Evolutionary conservation across 768 basidiomycete genomes (phyloP).

Genomic region (Clitopilus hobsonii): DNA sequence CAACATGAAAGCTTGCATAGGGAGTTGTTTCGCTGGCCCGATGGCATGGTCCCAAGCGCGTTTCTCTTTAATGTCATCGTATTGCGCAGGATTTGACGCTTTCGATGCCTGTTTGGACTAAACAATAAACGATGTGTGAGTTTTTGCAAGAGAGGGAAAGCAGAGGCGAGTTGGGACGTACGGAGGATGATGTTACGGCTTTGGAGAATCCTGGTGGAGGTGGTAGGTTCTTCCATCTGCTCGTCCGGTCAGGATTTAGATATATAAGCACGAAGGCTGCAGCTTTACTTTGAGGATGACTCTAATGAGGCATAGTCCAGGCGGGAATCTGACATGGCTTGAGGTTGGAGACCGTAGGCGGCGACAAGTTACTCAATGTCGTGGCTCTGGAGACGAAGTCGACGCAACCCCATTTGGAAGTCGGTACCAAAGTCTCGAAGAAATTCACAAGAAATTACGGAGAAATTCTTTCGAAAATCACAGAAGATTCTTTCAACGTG

Average conservation of each 20-base stretch:
- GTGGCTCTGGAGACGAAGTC: too few relatives aligned
- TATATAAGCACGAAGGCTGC: neutral
- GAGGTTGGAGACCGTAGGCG: neutral
- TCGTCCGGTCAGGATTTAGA: neutral
- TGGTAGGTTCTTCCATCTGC: constrained; percentile 59
- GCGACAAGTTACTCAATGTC: too few relatives aligned
- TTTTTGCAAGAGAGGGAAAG: neutral
- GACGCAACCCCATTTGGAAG: neutral
- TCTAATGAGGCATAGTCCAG: constrained; percentile 39
- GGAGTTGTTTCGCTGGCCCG: constrained; percentile 82
- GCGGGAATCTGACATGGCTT: constrained; percentile 8
- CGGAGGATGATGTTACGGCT: constrained; percentile 30
- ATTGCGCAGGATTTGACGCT: constrained; percentile 40
- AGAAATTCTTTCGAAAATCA: too few relatives aligned
- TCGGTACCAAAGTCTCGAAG: too few relatives aligned
- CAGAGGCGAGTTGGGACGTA: constrained; percentile 16
- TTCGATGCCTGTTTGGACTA: constrained; percentile 34
- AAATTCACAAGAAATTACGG: too few relatives aligned
- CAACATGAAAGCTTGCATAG: constrained; percentile 98
- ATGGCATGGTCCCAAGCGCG: constrained; percentile 86
- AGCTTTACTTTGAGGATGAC: constrained; percentile 29
- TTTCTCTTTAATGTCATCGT: constrained; percentile 66
- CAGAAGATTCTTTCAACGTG: too few relatives aligned
- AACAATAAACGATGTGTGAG: neutral
- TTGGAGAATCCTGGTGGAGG: constrained; percentile 68